Base-by-base conservation (phyloP, 257 asterid species). In the Solanum rostratum region DNA sequence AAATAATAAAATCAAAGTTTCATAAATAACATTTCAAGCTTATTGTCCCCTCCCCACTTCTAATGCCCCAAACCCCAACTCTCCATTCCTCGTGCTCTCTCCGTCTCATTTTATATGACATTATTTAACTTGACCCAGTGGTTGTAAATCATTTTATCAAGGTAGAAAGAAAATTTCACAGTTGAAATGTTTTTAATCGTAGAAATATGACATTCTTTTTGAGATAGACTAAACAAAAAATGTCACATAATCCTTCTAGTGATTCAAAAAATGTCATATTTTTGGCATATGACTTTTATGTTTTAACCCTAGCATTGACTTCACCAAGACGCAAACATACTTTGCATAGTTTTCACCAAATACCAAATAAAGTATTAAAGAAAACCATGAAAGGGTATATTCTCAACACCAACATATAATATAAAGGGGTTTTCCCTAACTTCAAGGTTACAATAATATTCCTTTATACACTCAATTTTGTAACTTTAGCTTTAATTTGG, bases 311-410 rank as follows among this genome's bases (percentile, higher is more conserved):
- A 37, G 22, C 10, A 76, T 76, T 76, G 62, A 76, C 82, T 76
- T 76, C 82, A 76, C 24, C 62, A 24, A 49, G 82, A 76, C 45
- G 82, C 82, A 50, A 76, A 76, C 63, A 76, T 76, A 29, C 82
- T 52, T 74, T 76, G 82, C 82, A 49, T 76, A 76, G 82, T 76
- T 76, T 76, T 76, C 82, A 76, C 13, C 22, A 76, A 49, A 76
- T 49, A 50, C 62, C 63, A 76, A 76, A 16, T 49, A 16, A 16
- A 63, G 71, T 63, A 49, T 60, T 46, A 76, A 76, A 27, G 24
- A 74, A 74, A 74, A 74, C 60, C 81, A 59, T 74, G 81, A 76
- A 76, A 76, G 82, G 60, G 82, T 76, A 76, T 76, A 76, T 76
- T 76, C 82, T 49, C 27, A 69, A 37, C 18, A 37, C 29, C 10